Evolutionary conservation across 352 stramenopile genomes (phyloP).

Genomic region (Globisporangium paddicum): DNA sequence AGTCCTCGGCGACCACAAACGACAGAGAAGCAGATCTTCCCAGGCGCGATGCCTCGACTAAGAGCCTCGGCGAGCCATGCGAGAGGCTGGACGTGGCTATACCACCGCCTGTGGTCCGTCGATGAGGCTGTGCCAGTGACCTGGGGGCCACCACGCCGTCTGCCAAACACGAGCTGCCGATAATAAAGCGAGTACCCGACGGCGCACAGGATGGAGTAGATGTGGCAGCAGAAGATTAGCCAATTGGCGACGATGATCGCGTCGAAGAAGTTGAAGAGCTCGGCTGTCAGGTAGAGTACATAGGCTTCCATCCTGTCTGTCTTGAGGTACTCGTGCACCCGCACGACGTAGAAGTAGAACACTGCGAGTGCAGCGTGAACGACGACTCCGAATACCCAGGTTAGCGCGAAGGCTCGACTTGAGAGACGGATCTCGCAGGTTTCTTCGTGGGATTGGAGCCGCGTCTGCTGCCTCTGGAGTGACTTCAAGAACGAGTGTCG

Average conservation of each 20-base stretch:
- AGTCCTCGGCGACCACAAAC: constrained; percentile 2
- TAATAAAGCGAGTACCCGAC: constrained; percentile 1
- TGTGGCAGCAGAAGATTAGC: background rate
- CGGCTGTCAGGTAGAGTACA: background rate
- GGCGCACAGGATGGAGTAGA: constrained; percentile 1
- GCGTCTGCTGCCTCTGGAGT: background rate
- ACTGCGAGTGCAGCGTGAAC: constrained; percentile 1
- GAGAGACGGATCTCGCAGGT: background rate
- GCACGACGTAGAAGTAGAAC: constrained; percentile 7
- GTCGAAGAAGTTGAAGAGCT: background rate
- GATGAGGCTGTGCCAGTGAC: background rate
- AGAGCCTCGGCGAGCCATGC: background rate
- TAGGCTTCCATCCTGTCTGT: background rate
- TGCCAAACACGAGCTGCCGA: constrained; percentile 1
- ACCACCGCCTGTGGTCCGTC: background rate
- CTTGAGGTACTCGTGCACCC: constrained; percentile 2
- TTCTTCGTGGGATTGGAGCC: background rate
- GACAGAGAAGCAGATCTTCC: background rate
- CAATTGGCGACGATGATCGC: background rate
- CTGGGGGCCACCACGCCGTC: background rate
- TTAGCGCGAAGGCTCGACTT: background rate
- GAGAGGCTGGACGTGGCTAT: background rate
- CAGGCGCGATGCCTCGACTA: background rate
- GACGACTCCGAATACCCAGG: background rate
- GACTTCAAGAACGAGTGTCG: background rate